A percentile compares a stretch with the other conserved stretches of the same genome.
These are phyloP conservation scores for Telfairia occidentalis DNA, from an alignment of 331 rosid genomes.

Conservation along the genomic window DNA sequence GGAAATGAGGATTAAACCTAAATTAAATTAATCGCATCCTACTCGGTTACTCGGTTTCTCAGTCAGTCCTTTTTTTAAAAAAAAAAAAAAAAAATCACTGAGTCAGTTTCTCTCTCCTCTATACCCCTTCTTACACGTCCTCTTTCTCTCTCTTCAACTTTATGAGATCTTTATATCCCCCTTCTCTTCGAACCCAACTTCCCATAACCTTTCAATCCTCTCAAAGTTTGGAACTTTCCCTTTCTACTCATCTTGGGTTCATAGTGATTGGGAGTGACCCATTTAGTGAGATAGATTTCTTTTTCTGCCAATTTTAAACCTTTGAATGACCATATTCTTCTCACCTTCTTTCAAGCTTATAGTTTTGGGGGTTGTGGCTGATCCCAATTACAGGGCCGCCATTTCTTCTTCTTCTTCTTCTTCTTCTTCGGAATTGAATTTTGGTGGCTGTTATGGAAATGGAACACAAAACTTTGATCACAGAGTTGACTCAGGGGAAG, in stretches of 20 bases:
- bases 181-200: slow-evolving; percentile 41
- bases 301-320: neutral
- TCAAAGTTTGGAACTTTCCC: neutral
- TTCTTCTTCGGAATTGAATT: neutral
- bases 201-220: neutral
- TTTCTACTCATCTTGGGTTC: neutral
- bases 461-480: slow-evolving; percentile 34
- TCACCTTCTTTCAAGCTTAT: neutral
- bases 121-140: slow-evolving; percentile 3
- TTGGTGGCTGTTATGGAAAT: neutral
- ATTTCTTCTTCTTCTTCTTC: neutral
- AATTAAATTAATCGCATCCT: neutral
- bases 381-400: neutral
- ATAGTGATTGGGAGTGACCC: neutral
- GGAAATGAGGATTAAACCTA: no score
- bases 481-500: slow-evolving; percentile 55
- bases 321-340: slow-evolving; percentile 1
- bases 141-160: neutral
- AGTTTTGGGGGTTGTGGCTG: no score
- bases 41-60: neutral
- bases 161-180: slow-evolving; percentile 7
- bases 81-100: no score
- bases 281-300: neutral
- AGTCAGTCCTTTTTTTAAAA: neutral
- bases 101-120: slow-evolving; percentile 17